Base-by-base conservation (phyloP, 2,329 filamentous ascomycete species). In the Penicillium sp. region DNA sequence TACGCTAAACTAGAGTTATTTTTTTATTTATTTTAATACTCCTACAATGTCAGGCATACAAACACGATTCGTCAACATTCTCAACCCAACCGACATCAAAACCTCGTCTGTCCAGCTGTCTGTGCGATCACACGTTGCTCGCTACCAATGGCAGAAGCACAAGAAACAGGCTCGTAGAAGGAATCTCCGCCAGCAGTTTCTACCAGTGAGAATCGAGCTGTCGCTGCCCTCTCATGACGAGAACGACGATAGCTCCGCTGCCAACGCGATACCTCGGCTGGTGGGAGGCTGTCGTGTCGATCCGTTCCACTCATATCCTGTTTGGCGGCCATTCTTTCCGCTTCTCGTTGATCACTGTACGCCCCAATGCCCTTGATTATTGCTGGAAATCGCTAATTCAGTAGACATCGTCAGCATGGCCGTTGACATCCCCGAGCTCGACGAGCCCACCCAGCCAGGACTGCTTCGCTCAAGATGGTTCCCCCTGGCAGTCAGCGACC, bases 351-450 rank as follows among this genome's bases (percentile, higher is more conserved):
- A 71, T 59, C 66, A 72, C 52, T 72, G 70, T 72, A 63, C 58
- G 68, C 65, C 14, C 8, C 9, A 43, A 23, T 33, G 47, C 30
- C n/a, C 23, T 52, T n/a, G n/a, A 30, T 24, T n/a, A 5, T 12
- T n/a, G 35, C 18, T 20, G 40, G n/a, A 6, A 20, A 24, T 35
- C 33, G 28, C 30, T 56, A 12, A 42, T 46, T 35, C 63, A 14
- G 7, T 52, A 74, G 71, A 74, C 55, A 60, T 74, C 14, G 51
- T 66, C 21, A 64, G 68, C 58, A 72, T 78, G 63, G 73, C 74
- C 4, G 68, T 74, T 33, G 71, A 77, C 46, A 71, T 77, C 12
- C 75, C 75, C 14, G 72, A 76, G 46, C 66, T 77, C 23, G 75
- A 77, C 51, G 64, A 65, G 12, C 65, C 65, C 0, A 62, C 63